A percentile compares a stretch with the other conserved stretches of the same genome.
phyloP scores from a whole-genome alignment of 1,284 basidiomycete species.

The Psilocybe mexicana region DNA sequence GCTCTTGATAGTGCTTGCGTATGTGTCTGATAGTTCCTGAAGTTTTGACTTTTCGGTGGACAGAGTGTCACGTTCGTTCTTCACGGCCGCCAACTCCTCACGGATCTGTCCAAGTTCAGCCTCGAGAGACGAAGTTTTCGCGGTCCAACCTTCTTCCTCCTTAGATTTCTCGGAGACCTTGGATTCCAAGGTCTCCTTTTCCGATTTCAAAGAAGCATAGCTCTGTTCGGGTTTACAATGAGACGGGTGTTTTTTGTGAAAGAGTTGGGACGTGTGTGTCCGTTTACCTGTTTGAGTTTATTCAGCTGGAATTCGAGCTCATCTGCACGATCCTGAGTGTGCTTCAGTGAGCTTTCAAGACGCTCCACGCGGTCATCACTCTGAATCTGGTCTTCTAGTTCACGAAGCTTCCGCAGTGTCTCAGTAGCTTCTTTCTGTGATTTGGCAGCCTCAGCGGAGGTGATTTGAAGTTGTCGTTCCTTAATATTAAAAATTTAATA shows the following conservation, averaged over 20 bases:
- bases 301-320: constrained; percentile 79
- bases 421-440: constrained; percentile 54
- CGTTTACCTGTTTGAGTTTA: constrained; percentile 69
- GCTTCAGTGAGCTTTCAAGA: constrained; percentile 68
- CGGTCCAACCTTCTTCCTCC: constrained; percentile 45
- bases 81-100: constrained; percentile 44
- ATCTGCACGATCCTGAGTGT: constrained; percentile 77
- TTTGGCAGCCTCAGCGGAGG: constrained; percentile 53
- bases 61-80: constrained; percentile 48
- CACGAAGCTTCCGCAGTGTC: constrained; percentile 57
- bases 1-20: constrained; percentile 46
- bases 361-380: constrained; percentile 77
- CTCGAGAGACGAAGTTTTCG: constrained; percentile 48
- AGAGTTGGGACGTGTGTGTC: neutral
- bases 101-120: constrained; percentile 40
- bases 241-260: constrained; percentile 5
- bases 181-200: constrained; percentile 55
- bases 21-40: constrained; percentile 45
- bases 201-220: constrained; percentile 55
- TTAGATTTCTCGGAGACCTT: constrained; percentile 43
- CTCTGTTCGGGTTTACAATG: constrained; percentile 37
- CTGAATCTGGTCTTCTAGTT: constrained; percentile 78
- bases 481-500: constrained; percentile 26
- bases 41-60: constrained; percentile 49
- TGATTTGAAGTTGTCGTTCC: constrained; percentile 73